phyloP scores from a whole-genome alignment of 2,329 filamentous ascomycete genomes.

The Rhynchosporium graminicola region DNA sequence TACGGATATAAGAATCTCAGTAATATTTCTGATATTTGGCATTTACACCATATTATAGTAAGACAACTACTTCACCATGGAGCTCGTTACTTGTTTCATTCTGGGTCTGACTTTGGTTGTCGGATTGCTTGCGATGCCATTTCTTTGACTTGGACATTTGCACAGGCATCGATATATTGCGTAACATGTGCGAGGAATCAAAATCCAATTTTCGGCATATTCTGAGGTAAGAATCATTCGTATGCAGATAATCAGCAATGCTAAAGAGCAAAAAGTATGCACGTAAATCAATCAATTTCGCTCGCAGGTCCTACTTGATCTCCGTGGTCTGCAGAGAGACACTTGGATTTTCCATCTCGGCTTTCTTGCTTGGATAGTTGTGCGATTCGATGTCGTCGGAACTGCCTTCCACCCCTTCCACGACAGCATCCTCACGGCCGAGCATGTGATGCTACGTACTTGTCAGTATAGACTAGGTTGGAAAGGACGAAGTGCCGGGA shows the following conservation, averaged over 20 bases:
- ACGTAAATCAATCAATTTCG: not conserved
- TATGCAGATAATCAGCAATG: not conserved
- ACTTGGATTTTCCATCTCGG: constrained; percentile 24
- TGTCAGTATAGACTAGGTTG: constrained; percentile 16
- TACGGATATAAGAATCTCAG: too few species aligned
- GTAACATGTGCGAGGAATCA: not conserved
- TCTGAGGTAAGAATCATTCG: not conserved
- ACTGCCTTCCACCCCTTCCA: constrained; percentile 32
- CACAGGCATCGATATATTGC: not conserved
- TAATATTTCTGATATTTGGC: too few species aligned
- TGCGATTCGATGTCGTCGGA: constrained; percentile 29
- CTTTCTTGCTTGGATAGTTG: constrained; percentile 25
- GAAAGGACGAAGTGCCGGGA: not conserved
- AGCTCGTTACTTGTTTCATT: constrained; percentile 25
- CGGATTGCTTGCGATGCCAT: constrained; percentile 28
- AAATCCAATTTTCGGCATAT: too few species aligned
- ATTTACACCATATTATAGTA: too few species aligned
- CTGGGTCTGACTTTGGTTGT: constrained; percentile 28
- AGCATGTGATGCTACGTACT: constrained; percentile 37
- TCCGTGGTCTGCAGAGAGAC: constrained; percentile 13
- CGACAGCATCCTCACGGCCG: constrained; percentile 32
- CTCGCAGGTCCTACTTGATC: constrained; percentile 14
- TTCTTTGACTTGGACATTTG: constrained; percentile 17
- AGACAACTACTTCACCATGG: not conserved
- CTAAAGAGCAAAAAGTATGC: not conserved